Evolutionary conservation across 2,329 filamentous ascomycete species (phyloP), one percentile per base, ranked within the genome.

Genomic region (Eurotiales sp.): DNA sequence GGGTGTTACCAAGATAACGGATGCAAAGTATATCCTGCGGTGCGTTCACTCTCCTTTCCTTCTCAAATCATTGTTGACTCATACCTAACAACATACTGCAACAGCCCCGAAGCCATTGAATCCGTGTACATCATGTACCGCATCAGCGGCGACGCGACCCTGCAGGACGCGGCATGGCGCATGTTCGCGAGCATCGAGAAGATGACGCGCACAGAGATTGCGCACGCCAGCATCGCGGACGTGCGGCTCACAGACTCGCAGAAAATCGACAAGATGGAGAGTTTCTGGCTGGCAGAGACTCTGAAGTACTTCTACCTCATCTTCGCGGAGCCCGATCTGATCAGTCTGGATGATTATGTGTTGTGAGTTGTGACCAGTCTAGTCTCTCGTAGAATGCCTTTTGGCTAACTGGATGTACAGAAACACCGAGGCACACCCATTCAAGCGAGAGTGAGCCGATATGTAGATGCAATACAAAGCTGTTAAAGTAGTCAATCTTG

Each of bases 121-220:
- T 79, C 76, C n/a, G 74, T 83, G 3, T 84, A 83, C 62, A 71
- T 83, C 56, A 67, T 84, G 63, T 82, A 83, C 58, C 75, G 81
- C 17, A 77, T 81, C 40, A 83, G 80, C 1, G 81, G 81, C 11
- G 75, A 82, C 54, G 70, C 70, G 48, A 66, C 62, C 12, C 66
- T 72, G 47, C 68, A 72, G 37, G 73, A 77, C 32, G 66, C 67
- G 1, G 75, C 74, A 3, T 78, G 75, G 75, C 67, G 69, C 27
- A 78, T 78, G 75, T 78, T 77, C 56, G 61, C 71, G 42, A 71
- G 65, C 32, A 72, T 78, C 29, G 71, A 75, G 22, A 71, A 67
- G 27, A 65, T 68, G 45, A 72, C 70, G 2, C 64, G 67, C 27
- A 76, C 75, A 6, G 61, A 67, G 0, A 69, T 73, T 50, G 75